Percentiles rank a stretch among this genome's conserved stretches.
phyloP scores from a whole-genome alignment of 768 basidiomycete genomes.

The Sporobolomyces pararoseus region DNA sequence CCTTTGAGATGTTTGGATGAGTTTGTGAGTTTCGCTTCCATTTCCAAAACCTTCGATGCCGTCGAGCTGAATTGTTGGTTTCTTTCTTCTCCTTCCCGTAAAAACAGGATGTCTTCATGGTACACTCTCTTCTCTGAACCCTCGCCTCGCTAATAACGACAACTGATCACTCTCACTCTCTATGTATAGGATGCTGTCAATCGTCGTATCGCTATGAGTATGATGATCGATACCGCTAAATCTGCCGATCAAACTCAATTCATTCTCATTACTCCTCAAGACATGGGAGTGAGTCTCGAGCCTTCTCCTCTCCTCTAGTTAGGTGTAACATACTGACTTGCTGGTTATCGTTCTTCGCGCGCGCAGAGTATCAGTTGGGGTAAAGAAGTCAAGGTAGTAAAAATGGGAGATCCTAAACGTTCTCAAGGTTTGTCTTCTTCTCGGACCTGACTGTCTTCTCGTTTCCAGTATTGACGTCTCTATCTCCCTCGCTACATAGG shows the following conservation, averaged over 20 bases:
- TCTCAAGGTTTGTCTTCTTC: constrained; percentile 3
- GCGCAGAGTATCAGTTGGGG: constrained; percentile 49
- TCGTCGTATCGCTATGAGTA: constrained; percentile 85
- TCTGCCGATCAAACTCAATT: constrained; percentile 84
- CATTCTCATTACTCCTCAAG: constrained; percentile 82
- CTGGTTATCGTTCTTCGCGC: too few relatives aligned
- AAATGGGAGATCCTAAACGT: constrained; percentile 56
- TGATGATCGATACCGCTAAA: constrained; percentile 92
- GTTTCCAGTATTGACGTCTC: too few relatives aligned
- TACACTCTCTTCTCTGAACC: not conserved
- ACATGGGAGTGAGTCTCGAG: constrained; percentile 60
- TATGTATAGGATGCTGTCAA: constrained; percentile 49
- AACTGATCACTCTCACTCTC: not conserved
- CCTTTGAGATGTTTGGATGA: constrained; percentile 96
- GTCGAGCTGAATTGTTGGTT: too few relatives aligned
- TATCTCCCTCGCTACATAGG: too few relatives aligned
- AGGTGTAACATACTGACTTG: too few relatives aligned
- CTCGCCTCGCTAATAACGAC: not conserved
- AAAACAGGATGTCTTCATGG: constrained; percentile 69
- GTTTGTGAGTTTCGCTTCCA: constrained; percentile 62
- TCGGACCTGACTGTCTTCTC: not conserved
- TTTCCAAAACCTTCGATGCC: too few relatives aligned
- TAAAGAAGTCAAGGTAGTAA: constrained; percentile 66
- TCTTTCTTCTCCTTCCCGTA: not conserved
- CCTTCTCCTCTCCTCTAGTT: not conserved